Conservation (phyloP, 1,139 yeast species). For the Candida tetrigidarum region DNA sequence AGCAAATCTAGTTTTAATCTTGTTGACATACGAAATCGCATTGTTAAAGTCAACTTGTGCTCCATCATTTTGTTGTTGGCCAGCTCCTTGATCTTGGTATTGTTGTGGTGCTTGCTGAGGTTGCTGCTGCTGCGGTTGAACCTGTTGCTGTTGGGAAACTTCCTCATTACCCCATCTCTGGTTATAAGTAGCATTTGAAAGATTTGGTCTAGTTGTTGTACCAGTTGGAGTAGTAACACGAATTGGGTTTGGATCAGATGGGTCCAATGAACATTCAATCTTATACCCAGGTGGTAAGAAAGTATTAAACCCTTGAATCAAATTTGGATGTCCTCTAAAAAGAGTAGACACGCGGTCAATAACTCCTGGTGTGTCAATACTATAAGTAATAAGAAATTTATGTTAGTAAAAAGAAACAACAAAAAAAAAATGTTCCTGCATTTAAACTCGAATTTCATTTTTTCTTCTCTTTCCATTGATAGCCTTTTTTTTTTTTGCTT, state of each 20-base stretch:
- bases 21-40: conserved; percentile 94
- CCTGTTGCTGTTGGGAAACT: conserved; percentile 14
- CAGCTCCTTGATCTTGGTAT: conserved; percentile 23
- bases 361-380: conserved; percentile 98
- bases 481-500: no score
- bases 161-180: conserved; percentile 32
- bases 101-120: conserved; percentile 19
- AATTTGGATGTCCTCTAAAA: conserved; percentile 89
- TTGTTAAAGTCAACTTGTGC: conserved; percentile 97
- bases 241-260: conserved; percentile 90
- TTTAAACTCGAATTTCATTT: background rate
- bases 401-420: conserved; percentile 13
- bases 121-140: conserved; percentile 21
- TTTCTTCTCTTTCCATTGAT: background rate
- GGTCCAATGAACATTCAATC: conserved; percentile 89
- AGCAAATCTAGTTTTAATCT: conserved; percentile 91
- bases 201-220: conserved; percentile 70
- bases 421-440: background rate
- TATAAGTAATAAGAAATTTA: conserved; percentile 20
- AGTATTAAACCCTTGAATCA: conserved; percentile 97
- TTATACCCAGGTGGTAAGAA: conserved; percentile 96
- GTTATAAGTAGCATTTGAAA: conserved; percentile 26
- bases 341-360: conserved; percentile 91
- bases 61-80: conserved; percentile 41
- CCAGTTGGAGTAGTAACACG: conserved; percentile 97